Base-by-base conservation (phyloP, 768 basidiomycete species). In the Mycena rosella region DNA sequence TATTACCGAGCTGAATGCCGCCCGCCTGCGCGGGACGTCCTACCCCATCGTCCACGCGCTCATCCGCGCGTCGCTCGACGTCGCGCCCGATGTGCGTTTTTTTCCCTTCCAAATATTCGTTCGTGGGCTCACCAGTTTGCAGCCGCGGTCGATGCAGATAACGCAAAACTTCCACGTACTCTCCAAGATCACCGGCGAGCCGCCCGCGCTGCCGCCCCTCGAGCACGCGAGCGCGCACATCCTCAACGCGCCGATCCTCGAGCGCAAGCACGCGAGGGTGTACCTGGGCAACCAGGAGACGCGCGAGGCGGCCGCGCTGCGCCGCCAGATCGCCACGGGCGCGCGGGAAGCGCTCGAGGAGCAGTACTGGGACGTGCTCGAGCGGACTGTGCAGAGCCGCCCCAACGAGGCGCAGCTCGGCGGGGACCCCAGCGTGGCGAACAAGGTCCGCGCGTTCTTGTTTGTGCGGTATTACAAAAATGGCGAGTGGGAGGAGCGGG, bases 401-500 rank as follows among this genome's bases (percentile, higher is more conserved):
- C 94, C 95, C 0, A 85, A 88, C 59, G 94, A 98, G 71, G 97
- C 97, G 1, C 84, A 87, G 44, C 84, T 99, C 6, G 97, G 97
- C 18, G 97, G 97, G 27, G 92, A 96, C 63, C 97, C 97, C 0
- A 94, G 93, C 64, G 84, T 96, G 15, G 84, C 89, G 32, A 98
- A 98, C 84, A 95, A 93, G 76, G 89, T 98, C 47, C 84, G 96
- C 13, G 96, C 96, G 0, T 99, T 95, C 76, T 81, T 96, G 32
- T 82, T 92, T 27, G 89, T 98, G 57, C 82, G 88, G 70, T 94
- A 92, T 78, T 94, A 96, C 74, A 84, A 87, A 69, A 87, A 87
- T 71, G 91, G 90, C 20, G 94, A 94, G 70, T 97, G 96, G 94
- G 90, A 93, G 55, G 93, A 93, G 63, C 85, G 90, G 60, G 90